Evolutionary conservation across 1,284 basidiomycete genomes (phyloP).

Genomic region (Chondrostereum purpureum): DNA sequence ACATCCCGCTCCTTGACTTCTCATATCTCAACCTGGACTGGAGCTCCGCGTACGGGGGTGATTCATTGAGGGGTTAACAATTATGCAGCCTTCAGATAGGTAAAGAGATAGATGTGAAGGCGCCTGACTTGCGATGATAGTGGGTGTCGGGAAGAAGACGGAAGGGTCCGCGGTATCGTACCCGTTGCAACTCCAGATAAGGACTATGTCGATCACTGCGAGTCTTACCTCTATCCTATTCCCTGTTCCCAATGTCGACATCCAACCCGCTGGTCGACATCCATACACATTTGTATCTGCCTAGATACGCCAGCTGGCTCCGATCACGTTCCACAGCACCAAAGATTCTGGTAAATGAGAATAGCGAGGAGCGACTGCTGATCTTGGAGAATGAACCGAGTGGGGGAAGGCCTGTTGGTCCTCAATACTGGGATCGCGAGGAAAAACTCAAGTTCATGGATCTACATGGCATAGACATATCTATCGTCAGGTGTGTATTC

Average conservation of each 20-base stretch:
- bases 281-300: slow-evolving; percentile 78
- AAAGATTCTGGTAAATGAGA: slow-evolving; percentile 14
- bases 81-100: too few species aligned
- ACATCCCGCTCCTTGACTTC: too few species aligned
- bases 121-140: too few species aligned
- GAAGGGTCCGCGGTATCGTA: too few species aligned
- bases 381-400: slow-evolving; percentile 75
- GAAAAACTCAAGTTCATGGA: slow-evolving; percentile 79
- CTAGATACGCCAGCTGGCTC: slow-evolving; percentile 49
- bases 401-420: slow-evolving; percentile 52
- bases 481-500: slow-evolving; percentile 49
- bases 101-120: too few species aligned
- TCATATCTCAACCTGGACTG: too few species aligned
- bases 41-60: too few species aligned
- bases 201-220: too few species aligned
- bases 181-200: too few species aligned
- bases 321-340: neutral
- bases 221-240: neutral
- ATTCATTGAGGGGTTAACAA: too few species aligned
- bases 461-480: slow-evolving; percentile 64
- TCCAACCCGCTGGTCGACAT: slow-evolving; percentile 58
- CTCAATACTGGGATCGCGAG: slow-evolving; percentile 73
- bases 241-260: slow-evolving; percentile 7
- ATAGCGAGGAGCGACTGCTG: slow-evolving; percentile 60
- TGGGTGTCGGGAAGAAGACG: too few species aligned